Evolutionary conservation across 2,329 filamentous ascomycete genomes (phyloP).

Genomic region (Scytalidium lignicola): DNA sequence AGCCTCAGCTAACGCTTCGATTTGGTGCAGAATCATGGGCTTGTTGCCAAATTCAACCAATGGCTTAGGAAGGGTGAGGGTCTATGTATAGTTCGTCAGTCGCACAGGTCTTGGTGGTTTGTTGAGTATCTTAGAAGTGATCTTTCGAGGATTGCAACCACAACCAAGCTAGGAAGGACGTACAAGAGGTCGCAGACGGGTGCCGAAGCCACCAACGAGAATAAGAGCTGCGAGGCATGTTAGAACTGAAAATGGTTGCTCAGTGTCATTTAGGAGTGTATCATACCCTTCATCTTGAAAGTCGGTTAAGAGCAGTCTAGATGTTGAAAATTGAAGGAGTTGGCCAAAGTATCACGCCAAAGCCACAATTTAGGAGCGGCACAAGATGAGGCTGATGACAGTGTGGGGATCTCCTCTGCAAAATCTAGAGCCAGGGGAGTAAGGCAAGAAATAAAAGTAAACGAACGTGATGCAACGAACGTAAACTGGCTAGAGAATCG

Average conservation of each 20-base stretch:
- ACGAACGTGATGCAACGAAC: not conserved
- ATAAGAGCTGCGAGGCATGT: constrained; percentile 66
- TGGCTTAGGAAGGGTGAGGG: constrained; percentile 93
- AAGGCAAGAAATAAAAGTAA: not conserved
- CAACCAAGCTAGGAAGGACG: constrained; percentile 31
- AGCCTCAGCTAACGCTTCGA: constrained; percentile 86
- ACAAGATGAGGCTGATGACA: not conserved
- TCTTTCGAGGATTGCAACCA: constrained; percentile 15
- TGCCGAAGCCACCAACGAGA: constrained; percentile 98
- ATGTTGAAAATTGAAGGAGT: not conserved
- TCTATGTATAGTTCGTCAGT: constrained; percentile 48
- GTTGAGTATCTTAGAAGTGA: constrained; percentile 6
- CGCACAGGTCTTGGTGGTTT: constrained; percentile 20
- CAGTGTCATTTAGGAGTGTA: not conserved
- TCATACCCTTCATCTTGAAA: constrained; percentile 28
- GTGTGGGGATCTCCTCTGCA: not conserved
- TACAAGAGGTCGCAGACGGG: constrained; percentile 93
- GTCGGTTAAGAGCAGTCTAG: constrained; percentile 6
- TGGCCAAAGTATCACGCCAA: not conserved
- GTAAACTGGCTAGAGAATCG: not conserved
- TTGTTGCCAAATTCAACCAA: constrained; percentile 98
- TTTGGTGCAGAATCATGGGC: constrained; percentile 98
- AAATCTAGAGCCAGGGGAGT: not conserved
- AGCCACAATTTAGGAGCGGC: no score
- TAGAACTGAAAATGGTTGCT: constrained; percentile 9